Conservation (phyloP, 345 rosid species). For the Excoecaria agallocha region DNA sequence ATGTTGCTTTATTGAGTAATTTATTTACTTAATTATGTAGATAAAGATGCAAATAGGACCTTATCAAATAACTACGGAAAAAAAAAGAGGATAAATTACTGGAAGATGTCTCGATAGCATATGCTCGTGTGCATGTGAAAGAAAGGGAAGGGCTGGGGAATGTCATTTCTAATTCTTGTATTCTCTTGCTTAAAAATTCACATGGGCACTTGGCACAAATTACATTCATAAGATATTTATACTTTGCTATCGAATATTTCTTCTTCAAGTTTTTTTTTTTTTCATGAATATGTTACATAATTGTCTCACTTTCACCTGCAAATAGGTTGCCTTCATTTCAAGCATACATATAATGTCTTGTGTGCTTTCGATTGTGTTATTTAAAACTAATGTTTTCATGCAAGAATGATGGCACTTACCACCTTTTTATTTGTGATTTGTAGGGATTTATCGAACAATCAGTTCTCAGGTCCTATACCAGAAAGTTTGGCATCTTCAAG, state of each 20-base stretch:
- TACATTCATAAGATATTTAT: not conserved
- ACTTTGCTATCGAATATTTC: not conserved
- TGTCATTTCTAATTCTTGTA: not conserved
- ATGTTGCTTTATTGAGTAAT: not conserved
- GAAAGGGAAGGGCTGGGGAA: not conserved
- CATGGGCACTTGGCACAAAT: not conserved
- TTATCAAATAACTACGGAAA: not conserved
- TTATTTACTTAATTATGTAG: not conserved
- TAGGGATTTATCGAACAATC: constrained; percentile 89
- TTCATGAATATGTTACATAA: not conserved
- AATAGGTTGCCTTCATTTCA: not conserved
- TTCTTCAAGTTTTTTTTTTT: not conserved
- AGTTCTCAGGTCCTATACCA: constrained; percentile 78
- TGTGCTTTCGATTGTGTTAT: not conserved
- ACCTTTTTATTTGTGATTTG: constrained; percentile 14
- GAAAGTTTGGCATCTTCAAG: constrained; percentile 66
- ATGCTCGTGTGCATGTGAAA: not conserved
- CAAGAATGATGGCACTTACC: not conserved
- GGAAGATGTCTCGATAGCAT: not conserved
- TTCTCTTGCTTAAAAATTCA: not conserved
- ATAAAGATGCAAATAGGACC: not conserved
- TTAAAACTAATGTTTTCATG: not conserved
- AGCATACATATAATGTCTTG: constrained; percentile 8
- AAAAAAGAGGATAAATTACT: not conserved
- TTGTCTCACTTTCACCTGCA: not conserved